Evolutionary conservation across 2,329 filamentous ascomycete species (phyloP).

Genomic region (Basipetospora sp.): DNA sequence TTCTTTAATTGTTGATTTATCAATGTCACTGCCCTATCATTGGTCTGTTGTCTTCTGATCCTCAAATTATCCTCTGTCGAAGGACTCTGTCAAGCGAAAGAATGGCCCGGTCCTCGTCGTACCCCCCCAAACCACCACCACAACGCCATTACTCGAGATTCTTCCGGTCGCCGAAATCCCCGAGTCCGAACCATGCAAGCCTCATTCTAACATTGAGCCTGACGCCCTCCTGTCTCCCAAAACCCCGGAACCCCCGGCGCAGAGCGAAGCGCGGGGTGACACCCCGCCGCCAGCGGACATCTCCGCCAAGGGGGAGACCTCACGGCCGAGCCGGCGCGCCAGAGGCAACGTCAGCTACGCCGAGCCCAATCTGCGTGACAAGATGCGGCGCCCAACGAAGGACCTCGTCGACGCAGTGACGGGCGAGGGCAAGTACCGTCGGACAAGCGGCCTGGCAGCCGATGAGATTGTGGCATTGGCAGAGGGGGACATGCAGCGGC

Average conservation of each 20-base stretch:
- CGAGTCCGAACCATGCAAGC: conserved; percentile 10
- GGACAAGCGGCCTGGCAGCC: conserved; percentile 23
- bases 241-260: conserved; percentile 22
- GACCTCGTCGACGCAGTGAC: conserved; percentile 60
- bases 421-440: conserved; percentile 42
- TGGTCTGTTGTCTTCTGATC: too few relatives aligned
- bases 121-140: too few relatives aligned
- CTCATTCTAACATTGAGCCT: too few relatives aligned
- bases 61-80: too few relatives aligned
- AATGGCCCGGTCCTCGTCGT: too few relatives aligned
- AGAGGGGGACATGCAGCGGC: conserved; percentile 17
- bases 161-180: conserved; percentile 5
- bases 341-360: conserved; percentile 59
- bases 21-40: too few relatives aligned
- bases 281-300: conserved; percentile 48
- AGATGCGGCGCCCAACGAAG: conserved; percentile 70
- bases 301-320: conserved; percentile 38
- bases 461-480: conserved; percentile 14
- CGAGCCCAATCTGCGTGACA: conserved; percentile 65
- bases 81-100: too few relatives aligned
- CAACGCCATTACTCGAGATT: too few relatives aligned
- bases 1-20: too few relatives aligned
- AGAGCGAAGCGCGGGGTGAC: conserved; percentile 25
- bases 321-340: conserved; percentile 51
- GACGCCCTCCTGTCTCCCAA: conserved; percentile 23